Conservation (phyloP, 176 grass and related monocot genomes). For the Saccharum officinarum region DNA sequence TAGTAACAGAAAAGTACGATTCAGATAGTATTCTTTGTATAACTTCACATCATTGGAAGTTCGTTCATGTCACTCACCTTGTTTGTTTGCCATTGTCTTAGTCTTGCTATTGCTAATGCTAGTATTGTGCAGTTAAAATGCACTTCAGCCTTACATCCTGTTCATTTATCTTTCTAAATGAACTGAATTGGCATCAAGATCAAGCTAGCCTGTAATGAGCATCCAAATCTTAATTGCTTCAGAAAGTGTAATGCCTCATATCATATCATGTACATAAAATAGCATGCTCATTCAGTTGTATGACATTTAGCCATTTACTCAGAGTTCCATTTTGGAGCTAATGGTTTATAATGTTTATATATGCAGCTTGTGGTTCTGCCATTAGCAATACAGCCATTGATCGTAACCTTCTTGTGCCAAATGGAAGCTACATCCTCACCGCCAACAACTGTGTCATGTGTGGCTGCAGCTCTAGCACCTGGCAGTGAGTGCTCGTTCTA, state of each 20-base stretch:
- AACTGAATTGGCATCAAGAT: not conserved
- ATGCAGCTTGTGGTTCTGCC: constrained; percentile 73
- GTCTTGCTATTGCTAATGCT: not conserved
- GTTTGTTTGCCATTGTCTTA: not conserved
- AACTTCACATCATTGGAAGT: not conserved
- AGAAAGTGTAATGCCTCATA: not conserved
- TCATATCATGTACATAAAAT: not conserved
- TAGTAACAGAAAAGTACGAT: not conserved
- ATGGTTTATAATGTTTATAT: not conserved
- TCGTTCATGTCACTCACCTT: not conserved
- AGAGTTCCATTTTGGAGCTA: not conserved
- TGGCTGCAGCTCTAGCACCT: constrained; percentile 78
- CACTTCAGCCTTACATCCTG: not conserved
- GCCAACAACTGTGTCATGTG: constrained; percentile 88
- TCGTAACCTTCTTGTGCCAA: constrained; percentile 55
- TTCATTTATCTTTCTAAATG: not conserved
- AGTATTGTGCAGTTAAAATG: not conserved
- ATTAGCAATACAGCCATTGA: constrained; percentile 67
- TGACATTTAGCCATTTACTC: not conserved
- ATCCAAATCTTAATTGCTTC: not conserved
- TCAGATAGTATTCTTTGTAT: not conserved
- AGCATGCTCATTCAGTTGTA: not conserved
- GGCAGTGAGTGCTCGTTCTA: constrained; percentile 61
- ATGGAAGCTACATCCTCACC: constrained; percentile 81
- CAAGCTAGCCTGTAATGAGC: not conserved